These are phyloP conservation scores for Lactifluus pinguis DNA, from an alignment of 768 basidiomycete genomes.

Conservation along the genomic window DNA sequence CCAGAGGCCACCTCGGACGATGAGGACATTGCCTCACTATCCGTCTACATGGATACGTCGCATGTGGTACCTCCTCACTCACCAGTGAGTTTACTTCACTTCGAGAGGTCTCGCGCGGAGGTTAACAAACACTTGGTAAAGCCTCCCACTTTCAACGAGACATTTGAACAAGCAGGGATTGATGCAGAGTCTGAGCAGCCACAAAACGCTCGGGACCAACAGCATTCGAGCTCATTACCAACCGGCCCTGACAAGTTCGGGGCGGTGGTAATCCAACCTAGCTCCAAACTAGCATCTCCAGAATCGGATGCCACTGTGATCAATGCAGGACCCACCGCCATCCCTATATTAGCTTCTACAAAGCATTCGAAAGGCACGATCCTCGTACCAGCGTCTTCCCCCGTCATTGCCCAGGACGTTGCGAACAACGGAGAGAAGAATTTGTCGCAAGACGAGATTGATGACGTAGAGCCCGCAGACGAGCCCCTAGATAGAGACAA, in stretches of 20 bases:
- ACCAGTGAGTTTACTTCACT: neutral
- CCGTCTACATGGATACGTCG: conserved; percentile 14
- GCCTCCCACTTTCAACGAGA: neutral
- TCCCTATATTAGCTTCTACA: neutral
- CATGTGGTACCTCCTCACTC: neutral
- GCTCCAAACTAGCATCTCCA: neutral
- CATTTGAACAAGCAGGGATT: neutral
- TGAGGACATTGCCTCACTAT: neutral
- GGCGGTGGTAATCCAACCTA: neutral
- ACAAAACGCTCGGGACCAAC: neutral
- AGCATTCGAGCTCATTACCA: neutral
- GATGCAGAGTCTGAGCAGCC: neutral
- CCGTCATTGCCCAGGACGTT: neutral
- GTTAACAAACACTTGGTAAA: neutral
- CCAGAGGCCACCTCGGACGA: conserved; percentile 5
- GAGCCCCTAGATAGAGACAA: neutral
- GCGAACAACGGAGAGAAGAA: neutral
- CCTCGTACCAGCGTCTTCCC: conserved; percentile 13
- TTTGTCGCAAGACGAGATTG: conserved; percentile 3
- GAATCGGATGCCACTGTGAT: conserved; percentile 8
- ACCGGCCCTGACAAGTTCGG: neutral
- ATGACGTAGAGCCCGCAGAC: conserved; percentile 13
- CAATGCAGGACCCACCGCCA: neutral
- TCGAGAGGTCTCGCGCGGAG: neutral
- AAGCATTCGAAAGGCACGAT: neutral